These are phyloP conservation scores for Passalora sequoiae DNA, from an alignment of 2,329 filamentous ascomycete genomes.

Conservation along the genomic window DNA sequence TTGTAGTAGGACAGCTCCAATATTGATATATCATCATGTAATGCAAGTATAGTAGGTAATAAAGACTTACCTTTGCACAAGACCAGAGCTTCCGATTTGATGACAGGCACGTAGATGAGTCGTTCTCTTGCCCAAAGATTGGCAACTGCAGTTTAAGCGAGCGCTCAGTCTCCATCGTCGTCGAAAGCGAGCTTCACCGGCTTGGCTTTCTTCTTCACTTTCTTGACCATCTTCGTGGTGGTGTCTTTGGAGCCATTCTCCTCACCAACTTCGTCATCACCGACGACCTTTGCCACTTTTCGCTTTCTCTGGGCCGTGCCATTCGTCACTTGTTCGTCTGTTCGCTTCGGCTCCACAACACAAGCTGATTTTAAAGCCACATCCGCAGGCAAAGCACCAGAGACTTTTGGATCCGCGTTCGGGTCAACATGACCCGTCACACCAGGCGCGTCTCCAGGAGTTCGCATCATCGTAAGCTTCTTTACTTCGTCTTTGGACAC, in stretches of 20 bases:
- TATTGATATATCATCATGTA: slow-evolving; percentile 22
- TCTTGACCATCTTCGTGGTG: slow-evolving; percentile 25
- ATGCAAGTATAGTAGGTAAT: no score
- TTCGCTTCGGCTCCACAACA: slow-evolving; percentile 2
- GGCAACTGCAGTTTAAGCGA: no score
- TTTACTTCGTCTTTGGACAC: slow-evolving; percentile 49
- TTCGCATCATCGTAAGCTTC: no score
- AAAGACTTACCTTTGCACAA: no score
- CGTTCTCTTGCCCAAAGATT: no score
- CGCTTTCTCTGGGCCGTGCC: slow-evolving; percentile 33
- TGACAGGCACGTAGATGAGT: no score
- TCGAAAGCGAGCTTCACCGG: slow-evolving; percentile 35
- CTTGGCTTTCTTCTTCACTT: slow-evolving; percentile 33
- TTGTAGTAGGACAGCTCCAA: slow-evolving; percentile 31
- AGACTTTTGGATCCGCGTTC: slow-evolving; percentile 19
- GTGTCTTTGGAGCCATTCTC: slow-evolving; percentile 8
- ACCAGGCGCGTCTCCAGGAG: slow-evolving; percentile 18
- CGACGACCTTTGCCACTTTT: slow-evolving; percentile 34
- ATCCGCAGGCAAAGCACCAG: slow-evolving; percentile 21
- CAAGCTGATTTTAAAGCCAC: slow-evolving; percentile 4
- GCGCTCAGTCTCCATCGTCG: slow-evolving; percentile 29
- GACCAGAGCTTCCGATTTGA: no score
- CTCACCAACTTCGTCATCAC: slow-evolving; percentile 25
- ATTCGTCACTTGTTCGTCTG: slow-evolving; percentile 20
- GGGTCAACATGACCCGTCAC: slow-evolving; percentile 24